Evolutionary conservation across 1,284 basidiomycete species (phyloP), one percentile per base, ranked within the genome.

Genomic region (Macrocystidia cucumis): DNA sequence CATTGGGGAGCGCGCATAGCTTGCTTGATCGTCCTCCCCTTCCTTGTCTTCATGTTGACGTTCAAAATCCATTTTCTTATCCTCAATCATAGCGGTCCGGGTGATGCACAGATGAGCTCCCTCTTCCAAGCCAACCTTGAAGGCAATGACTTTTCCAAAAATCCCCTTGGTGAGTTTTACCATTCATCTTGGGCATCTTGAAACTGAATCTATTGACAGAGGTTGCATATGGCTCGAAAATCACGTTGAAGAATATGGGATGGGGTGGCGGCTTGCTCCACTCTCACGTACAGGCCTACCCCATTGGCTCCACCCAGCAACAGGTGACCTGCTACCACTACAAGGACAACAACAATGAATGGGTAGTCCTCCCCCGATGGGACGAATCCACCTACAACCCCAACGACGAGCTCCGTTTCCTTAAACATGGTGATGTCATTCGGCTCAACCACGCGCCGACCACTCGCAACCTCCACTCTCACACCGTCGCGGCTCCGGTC

Each of bases 291-390:
- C 95, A 98, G 57, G 85, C 88, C 0, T 98, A 84, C 56, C 96
- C 96, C 0, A 69, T 80, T 11, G 95, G 93, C n/a, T 96, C 91
- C 0, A 67, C 71, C 39, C 93, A 98, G 57, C 95, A 98, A 54
- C 96, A 98, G 60, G 83, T 98, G 8, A 99, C 95, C 0, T 98
- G 95, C 63, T 98, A 98, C 60, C 95, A 98, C 66, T 98, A 98
- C 77, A 96, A 95, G 63, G 95, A 98, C 59, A 78, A 82, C 39
- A 98, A 98, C 72, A 98, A 98, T 63, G 75, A 98, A 36, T 98
- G 91, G 83, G 52, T 71, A 26, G 59, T 98, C 47, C 71, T 83
- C 2, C 91, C 91, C 2, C 69, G 68, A 3, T 96, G 91, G 91
- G 75, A 85, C 29, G 78, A 82, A 40, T 65, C 76, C 1, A 59